phyloP scores from a whole-genome alignment of 306 rosid species.

The Albizia julibrissin region DNA sequence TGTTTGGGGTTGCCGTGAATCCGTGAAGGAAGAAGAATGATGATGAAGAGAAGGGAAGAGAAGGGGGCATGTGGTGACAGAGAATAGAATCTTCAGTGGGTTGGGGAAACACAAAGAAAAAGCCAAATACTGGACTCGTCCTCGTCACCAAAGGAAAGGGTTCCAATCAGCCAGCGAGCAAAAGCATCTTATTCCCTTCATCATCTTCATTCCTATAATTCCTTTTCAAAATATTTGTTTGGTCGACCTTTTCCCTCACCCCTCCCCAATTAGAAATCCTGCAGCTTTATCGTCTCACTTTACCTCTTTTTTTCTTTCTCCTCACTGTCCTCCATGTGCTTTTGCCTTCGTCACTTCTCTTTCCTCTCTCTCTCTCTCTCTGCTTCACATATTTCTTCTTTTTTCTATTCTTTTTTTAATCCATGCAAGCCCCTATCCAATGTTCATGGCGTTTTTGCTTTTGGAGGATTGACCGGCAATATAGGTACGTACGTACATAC shows the following conservation, averaged over 20 bases:
- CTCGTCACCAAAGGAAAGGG: not conserved
- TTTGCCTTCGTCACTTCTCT: slow-evolving; percentile 31
- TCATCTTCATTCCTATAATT: not conserved
- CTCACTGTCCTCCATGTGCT: slow-evolving; percentile 32
- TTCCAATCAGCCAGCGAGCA: slow-evolving; percentile 31
- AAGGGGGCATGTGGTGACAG: slow-evolving; percentile 3
- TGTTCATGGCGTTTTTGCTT: not conserved
- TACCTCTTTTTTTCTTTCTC: slow-evolving; percentile 18
- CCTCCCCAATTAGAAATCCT: slow-evolving; percentile 32
- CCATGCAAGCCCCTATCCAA: not conserved
- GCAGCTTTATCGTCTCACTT: slow-evolving; percentile 42
- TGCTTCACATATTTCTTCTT: not conserved
- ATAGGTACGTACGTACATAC: too few relatives aligned
- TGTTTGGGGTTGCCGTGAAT: not conserved
- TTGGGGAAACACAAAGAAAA: slow-evolving; percentile 39
- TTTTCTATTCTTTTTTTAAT: not conserved
- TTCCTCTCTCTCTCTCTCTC: not conserved
- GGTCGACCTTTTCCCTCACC: slow-evolving; percentile 36
- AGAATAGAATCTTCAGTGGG: slow-evolving; percentile 33
- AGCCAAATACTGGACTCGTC: slow-evolving; percentile 34
- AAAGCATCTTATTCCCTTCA: not conserved
- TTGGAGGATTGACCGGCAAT: not conserved
- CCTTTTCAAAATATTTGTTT: slow-evolving; percentile 26
- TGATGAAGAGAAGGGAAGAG: not conserved
- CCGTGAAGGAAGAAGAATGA: not conserved